Percentiles rank a stretch among this genome's conserved stretches.
phyloP scores from a whole-genome alignment of 139 green algal species.

The Haematococcus sp. region DNA sequence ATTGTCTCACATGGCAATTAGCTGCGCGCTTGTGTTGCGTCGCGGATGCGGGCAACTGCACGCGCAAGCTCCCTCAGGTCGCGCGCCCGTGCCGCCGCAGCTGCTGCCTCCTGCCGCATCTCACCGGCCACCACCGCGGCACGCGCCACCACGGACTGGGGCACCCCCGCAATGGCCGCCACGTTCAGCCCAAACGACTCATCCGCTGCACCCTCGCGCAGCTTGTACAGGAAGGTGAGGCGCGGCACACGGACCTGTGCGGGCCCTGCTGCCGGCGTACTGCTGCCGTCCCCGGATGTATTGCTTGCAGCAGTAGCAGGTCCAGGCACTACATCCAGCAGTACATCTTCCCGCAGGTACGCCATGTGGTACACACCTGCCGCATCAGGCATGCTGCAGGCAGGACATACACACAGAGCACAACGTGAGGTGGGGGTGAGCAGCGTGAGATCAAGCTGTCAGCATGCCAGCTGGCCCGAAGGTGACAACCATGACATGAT shows the following conservation, averaged over 20 bases:
- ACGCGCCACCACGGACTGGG: conserved; percentile 17
- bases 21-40: no score
- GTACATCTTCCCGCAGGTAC: conserved; percentile 35
- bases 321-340: not conserved
- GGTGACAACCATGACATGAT: no score
- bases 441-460: no score
- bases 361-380: conserved; percentile 50
- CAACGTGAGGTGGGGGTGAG: no score
- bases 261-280: not conserved
- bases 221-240: conserved; percentile 89
- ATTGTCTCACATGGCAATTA: no score
- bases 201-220: conserved; percentile 66
- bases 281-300: no score
- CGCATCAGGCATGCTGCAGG: no score
- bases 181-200: conserved; percentile 88
- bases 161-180: conserved; percentile 58
- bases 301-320: not conserved
- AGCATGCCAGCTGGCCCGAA: no score
- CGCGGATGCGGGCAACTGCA: no score
- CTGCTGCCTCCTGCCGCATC: not conserved
- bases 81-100: no score
- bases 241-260: not conserved
- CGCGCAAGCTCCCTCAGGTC: no score
- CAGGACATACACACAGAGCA: no score
- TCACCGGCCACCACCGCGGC: conserved; percentile 19